Evolutionary conservation across 768 basidiomycete genomes (phyloP), one percentile per base, ranked within the genome.

Genomic region (Arthromyces matolae): DNA sequence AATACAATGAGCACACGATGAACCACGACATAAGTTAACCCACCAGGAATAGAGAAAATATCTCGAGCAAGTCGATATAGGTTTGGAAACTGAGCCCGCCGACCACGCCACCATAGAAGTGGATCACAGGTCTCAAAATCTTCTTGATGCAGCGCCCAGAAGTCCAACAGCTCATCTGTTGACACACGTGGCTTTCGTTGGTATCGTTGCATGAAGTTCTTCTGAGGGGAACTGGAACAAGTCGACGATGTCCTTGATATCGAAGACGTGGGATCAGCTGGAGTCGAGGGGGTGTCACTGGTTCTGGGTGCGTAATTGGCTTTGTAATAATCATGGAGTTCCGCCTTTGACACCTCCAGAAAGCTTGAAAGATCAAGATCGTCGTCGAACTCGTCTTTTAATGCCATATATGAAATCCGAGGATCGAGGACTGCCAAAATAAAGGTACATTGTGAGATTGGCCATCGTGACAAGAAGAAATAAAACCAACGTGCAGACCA

Each of bases 351-450:
- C 1, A 27, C 10, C 19, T 53, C 42, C 8, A 58, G 52, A 39
- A 51, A 50, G 1, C 32, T 18, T 3, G 16, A 16, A n/a, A 62
- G 52, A 10, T 45, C 35, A 0, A 28, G 24, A 29, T 67, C 63
- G 35, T 45, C 34, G 3, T 35, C 49, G 32, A 43, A 62, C 27
- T 67, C 65, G 12, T 35, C 38, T 24, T 47, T 42, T 3, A 67
- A 29, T 0, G 53, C 55, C 6, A 50, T 42, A 34, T 62, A 62
- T 18, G 52, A 50, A 12, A 70, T 63, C 2, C 60, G 47, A n/a
- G 65, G 65, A 45, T 70, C 63, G 32, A 67, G 59, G 1, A 68
- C 67, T 70, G 43, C 5, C 10, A 13, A 22, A 9, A 16, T 14
- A 4, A 28, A 39, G 19, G 36, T 27, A 22, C 28, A 18, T 44